phyloP scores from a whole-genome alignment of 1,284 basidiomycete species.

The Porogramme epimiltina region DNA sequence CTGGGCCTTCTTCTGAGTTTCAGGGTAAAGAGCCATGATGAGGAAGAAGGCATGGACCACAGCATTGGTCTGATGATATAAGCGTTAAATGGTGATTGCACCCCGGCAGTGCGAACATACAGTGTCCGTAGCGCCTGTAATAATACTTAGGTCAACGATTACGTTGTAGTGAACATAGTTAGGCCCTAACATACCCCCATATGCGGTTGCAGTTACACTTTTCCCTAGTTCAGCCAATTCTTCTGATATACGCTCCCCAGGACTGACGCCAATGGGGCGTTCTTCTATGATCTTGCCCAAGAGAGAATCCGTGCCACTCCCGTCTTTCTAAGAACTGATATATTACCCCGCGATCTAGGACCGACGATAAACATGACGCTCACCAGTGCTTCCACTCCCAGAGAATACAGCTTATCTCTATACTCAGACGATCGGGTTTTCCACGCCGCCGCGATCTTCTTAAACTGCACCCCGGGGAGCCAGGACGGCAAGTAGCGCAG shows the following conservation, averaged over 20 bases:
- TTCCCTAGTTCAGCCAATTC: not conserved
- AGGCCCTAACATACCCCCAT: conserved; percentile 18
- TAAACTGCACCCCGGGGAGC: conserved; percentile 27
- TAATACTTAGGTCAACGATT: not conserved
- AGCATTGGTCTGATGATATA: conserved; percentile 4
- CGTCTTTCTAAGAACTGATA: not conserved
- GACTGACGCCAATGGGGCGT: not conserved
- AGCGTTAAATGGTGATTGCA: not conserved
- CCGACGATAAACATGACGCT: not conserved
- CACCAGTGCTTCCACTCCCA: not conserved
- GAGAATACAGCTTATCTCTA: not conserved
- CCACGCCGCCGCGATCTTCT: not conserved
- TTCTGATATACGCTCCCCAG: not conserved
- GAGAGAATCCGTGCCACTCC: no score
- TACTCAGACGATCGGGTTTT: not conserved
- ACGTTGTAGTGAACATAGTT: no score
- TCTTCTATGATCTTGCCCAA: not conserved
- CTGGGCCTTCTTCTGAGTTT: conserved; percentile 31
- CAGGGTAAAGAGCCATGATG: conserved; percentile 31
- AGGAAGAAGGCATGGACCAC: conserved; percentile 25
- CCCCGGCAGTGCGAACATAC: not conserved
- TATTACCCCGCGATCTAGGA: not conserved
- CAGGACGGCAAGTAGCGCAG: conserved; percentile 24
- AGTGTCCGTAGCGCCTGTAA: not conserved
- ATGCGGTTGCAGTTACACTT: conserved; percentile 12